These are phyloP conservation scores for Gleditsia sinensis DNA, from an alignment of 306 rosid species.

Conservation along the genomic window DNA sequence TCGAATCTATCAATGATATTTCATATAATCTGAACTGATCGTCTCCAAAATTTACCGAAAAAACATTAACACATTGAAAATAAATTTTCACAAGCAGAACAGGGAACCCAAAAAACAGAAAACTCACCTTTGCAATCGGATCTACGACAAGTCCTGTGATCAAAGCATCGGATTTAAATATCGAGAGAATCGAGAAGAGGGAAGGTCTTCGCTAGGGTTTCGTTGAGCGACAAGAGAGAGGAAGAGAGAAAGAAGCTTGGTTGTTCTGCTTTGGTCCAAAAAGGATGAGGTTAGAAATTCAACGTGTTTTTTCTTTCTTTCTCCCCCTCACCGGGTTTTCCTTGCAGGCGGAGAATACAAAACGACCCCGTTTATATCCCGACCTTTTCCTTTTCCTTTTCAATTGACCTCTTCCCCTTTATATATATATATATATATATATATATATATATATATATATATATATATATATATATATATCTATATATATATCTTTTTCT, in stretches of 20 bases:
- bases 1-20: constrained; percentile 14
- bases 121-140: constrained; percentile 43
- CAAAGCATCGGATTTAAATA: constrained; percentile 39
- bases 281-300: constrained; percentile 38
- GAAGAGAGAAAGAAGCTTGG: constrained; percentile 5
- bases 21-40: background rate
- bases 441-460: background rate
- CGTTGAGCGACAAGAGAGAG: constrained; percentile 18
- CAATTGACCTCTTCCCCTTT: background rate
- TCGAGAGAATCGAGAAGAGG: constrained; percentile 20
- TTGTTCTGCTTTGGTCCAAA: constrained; percentile 28
- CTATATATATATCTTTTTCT: too few species aligned
- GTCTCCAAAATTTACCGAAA: background rate
- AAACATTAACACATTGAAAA: background rate
- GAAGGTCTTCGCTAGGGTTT: constrained; percentile 60
- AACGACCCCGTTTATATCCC: constrained; percentile 46
- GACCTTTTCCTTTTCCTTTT: background rate
- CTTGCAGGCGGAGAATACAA: constrained; percentile 30
- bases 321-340: background rate
- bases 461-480: too few species aligned
- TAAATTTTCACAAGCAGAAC: background rate
- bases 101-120: background rate
- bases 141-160: constrained; percentile 3
- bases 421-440: too few species aligned
- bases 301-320: constrained; percentile 13